phyloP scores from a whole-genome alignment of 2,329 filamentous ascomycete species.

The Fusarium agapanthi region DNA sequence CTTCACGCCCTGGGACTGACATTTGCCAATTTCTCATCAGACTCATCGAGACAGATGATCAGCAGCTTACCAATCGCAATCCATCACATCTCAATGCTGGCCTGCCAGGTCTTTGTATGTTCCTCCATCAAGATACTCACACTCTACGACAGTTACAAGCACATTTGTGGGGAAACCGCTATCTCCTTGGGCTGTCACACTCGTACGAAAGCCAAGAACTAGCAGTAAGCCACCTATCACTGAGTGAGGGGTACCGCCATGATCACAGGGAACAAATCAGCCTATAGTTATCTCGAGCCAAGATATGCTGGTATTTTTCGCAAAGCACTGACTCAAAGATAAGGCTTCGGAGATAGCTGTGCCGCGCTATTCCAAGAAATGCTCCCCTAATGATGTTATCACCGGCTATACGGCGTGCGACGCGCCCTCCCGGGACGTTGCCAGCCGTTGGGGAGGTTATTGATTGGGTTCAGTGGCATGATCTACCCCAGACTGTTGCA shows the following conservation, averaged over 20 bases:
- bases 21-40: background rate
- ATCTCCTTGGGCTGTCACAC: constrained; percentile 1
- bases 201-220: constrained; percentile 15
- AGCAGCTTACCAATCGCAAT: background rate
- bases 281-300: constrained; percentile 5
- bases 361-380: background rate
- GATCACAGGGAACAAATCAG: constrained; percentile 9
- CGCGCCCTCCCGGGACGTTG: too few relatives aligned
- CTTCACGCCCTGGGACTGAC: constrained; percentile 12
- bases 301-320: background rate
- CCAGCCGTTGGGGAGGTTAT: background rate
- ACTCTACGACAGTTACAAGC: background rate
- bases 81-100: background rate
- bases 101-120: background rate
- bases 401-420: background rate
- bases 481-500: constrained; percentile 5
- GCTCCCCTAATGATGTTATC: background rate
- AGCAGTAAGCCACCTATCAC: constrained; percentile 14
- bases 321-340: background rate
- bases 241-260: constrained; percentile 18
- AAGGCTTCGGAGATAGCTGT: constrained; percentile 7
- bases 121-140: too few relatives aligned
- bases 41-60: background rate
- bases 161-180: background rate
- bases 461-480: background rate